phyloP scores from a whole-genome alignment of 371 early-diverging fungal genomes.

The Lichtheimia ramosa region DNA sequence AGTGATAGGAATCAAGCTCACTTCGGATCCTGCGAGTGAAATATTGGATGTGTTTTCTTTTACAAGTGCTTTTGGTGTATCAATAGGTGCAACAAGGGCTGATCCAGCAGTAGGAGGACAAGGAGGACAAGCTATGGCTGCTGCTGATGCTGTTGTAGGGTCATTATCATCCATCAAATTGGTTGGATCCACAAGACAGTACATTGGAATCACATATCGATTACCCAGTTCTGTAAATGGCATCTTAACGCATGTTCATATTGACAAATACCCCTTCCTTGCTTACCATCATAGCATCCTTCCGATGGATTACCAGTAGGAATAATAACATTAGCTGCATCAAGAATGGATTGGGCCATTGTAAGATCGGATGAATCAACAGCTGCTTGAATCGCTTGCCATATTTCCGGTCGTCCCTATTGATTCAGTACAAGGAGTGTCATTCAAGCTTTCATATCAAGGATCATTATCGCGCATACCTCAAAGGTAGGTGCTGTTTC shows the following conservation, averaged over 20 bases:
- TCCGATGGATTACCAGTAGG: conserved; percentile 70
- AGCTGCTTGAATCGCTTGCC: conserved; percentile 67
- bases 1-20: conserved; percentile 19
- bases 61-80: not conserved
- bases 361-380: conserved; percentile 43
- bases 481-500: conserved; percentile 72
- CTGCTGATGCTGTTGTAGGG: not conserved
- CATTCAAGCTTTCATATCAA: not conserved
- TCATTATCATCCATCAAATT: conserved; percentile 42
- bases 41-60: conserved; percentile 7
- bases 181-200: conserved; percentile 62
- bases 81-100: not conserved
- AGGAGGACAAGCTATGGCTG: no score
- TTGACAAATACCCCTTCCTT: not conserved
- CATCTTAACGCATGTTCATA: conserved; percentile 1
- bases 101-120: not conserved
- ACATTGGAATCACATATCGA: conserved; percentile 64
- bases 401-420: conserved; percentile 68
- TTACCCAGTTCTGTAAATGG: conserved; percentile 56
- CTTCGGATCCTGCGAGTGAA: conserved; percentile 4
- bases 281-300: conserved; percentile 69
- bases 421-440: not conserved
- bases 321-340: conserved; percentile 62
- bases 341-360: conserved; percentile 63
- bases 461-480: conserved; percentile 24